A percentile compares a stretch with the other conserved stretches of the same genome.
phyloP scores from a whole-genome alignment of 257 asterid species.

The Henckelia pumila region DNA sequence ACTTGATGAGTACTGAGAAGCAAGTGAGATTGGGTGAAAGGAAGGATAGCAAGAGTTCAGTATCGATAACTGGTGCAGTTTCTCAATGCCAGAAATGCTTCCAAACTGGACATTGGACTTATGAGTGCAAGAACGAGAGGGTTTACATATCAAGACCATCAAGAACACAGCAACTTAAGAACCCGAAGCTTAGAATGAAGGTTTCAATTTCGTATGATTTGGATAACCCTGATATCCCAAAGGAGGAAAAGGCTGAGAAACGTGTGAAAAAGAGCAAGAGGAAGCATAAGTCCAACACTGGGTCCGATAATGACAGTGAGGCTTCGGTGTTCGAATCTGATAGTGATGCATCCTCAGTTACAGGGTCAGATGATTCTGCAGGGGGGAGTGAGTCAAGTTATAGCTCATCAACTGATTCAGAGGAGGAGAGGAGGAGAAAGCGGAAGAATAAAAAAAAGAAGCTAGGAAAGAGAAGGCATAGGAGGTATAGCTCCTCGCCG shows the following conservation, averaged over 20 bases:
- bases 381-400: conserved; percentile 66
- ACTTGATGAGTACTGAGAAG: conserved; percentile 88
- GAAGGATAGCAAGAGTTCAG: conserved; percentile 58
- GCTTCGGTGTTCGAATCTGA: conserved; percentile 91
- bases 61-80: conserved; percentile 41
- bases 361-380: conserved; percentile 66
- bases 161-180: conserved; percentile 82
- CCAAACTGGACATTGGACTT: conserved; percentile 91
- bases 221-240: conserved; percentile 54
- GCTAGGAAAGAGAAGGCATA: conserved; percentile 59
- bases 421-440: conserved; percentile 87
- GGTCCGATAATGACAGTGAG: conserved; percentile 71
- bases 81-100: conserved; percentile 92
- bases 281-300: conserved; percentile 68
- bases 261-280: conserved; percentile 66
- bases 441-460: conserved; percentile 65
- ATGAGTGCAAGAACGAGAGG: conserved; percentile 90
- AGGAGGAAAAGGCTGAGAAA: conserved; percentile 46
- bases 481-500: conserved; percentile 59
- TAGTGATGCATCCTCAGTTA: conserved; percentile 54
- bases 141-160: conserved; percentile 89
- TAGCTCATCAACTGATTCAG: conserved; percentile 77
- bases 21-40: conserved; percentile 90
- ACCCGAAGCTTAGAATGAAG: conserved; percentile 86
- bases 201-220: conserved; percentile 55